These are phyloP conservation scores for Penicillium verrucosum DNA, from an alignment of 2,329 filamentous ascomycete genomes.

Conservation along the genomic window DNA sequence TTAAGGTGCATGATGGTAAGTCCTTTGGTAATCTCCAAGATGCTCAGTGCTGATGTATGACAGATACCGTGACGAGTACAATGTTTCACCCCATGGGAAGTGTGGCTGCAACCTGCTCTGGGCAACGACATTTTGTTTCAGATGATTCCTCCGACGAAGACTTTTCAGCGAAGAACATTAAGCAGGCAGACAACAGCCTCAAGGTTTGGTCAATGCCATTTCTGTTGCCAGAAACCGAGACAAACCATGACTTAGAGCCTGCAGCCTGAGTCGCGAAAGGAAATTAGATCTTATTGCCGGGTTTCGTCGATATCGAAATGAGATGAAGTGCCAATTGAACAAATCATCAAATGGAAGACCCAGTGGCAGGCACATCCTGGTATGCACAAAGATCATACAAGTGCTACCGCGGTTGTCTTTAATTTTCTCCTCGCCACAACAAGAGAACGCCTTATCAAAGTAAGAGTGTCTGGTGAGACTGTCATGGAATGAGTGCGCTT, in stretches of 20 bases:
- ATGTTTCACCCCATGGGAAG: constrained; percentile 47
- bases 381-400: background rate
- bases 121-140: constrained; percentile 36
- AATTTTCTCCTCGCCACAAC: too few relatives aligned
- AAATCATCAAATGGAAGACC: background rate
- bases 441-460: background rate
- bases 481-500: background rate
- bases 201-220: constrained; percentile 42
- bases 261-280: background rate
- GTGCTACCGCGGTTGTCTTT: background rate
- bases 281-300: background rate
- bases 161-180: background rate
- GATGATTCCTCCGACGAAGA: constrained; percentile 16
- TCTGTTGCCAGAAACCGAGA: constrained; percentile 1
- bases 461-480: background rate
- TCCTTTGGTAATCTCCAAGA: background rate
- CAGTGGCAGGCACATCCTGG: background rate
- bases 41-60: constrained; percentile 13
- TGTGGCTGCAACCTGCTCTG: constrained; percentile 51
- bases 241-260: background rate
- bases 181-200: constrained; percentile 35
- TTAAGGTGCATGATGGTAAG: constrained; percentile 47
- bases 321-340: background rate
- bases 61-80: constrained; percentile 47
- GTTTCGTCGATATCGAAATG: background rate